A percentile compares a stretch with the other conserved stretches of the same genome.
Conservation (phyloP, 164 flowering plant genomes). For the Paratinospora sagittata region DNA sequence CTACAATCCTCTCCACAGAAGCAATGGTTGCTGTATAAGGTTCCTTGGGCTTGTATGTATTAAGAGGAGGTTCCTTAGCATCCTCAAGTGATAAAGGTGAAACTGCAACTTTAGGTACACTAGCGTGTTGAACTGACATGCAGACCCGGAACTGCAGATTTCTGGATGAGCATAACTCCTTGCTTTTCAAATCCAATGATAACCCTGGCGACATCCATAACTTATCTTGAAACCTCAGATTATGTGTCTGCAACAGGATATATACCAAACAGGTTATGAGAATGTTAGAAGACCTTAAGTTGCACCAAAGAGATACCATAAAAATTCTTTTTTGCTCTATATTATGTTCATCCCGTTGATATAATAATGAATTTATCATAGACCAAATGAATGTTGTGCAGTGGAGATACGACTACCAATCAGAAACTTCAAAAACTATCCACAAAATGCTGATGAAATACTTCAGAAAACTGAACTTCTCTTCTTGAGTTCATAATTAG, state of each 20-base stretch:
- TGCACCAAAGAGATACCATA: not conserved
- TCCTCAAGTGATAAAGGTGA: slow-evolving; percentile 74
- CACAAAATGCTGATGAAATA: too few species aligned
- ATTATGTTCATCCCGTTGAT: not conserved
- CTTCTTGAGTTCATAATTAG: too few species aligned
- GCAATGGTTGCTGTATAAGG: slow-evolving; percentile 93
- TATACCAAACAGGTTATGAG: slow-evolving; percentile 1
- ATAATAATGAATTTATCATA: too few species aligned
- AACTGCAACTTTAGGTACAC: slow-evolving; percentile 60
- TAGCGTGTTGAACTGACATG: slow-evolving; percentile 84
- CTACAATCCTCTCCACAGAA: slow-evolving; percentile 92
- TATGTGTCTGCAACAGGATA: slow-evolving; percentile 43
- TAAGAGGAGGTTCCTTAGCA: slow-evolving; percentile 83
- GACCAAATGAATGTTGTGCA: too few species aligned
- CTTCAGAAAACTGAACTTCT: too few species aligned
- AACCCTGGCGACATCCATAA: slow-evolving; percentile 34
- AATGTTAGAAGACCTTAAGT: not conserved
- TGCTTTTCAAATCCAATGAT: slow-evolving; percentile 36
- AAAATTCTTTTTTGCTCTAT: not conserved
- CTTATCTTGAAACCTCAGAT: slow-evolving; percentile 43
- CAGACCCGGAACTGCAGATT: slow-evolving; percentile 28
- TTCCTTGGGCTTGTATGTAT: slow-evolving; percentile 74
- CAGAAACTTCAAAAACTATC: too few species aligned
- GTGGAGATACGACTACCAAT: too few species aligned
- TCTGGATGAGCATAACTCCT: slow-evolving; percentile 21